These are phyloP conservation scores for Astrocystis sublimbata DNA, from an alignment of 495 filamentous ascomycete genomes.

Conservation along the genomic window DNA sequence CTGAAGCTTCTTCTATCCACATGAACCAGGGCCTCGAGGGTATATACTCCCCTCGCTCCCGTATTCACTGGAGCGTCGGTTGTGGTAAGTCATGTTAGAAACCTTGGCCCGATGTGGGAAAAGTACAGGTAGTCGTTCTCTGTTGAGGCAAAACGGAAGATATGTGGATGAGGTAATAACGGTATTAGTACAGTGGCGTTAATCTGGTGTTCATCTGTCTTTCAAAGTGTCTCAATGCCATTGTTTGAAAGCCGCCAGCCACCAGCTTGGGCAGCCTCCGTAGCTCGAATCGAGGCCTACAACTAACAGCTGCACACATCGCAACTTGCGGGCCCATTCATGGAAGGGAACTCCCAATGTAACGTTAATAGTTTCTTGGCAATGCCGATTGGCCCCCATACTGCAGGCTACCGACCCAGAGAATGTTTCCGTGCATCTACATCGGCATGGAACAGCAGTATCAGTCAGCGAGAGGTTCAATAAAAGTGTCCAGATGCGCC, in stretches of 20 bases:
- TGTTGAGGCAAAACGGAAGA: neutral
- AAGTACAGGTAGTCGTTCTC: neutral
- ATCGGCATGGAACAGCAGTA: conserved; percentile 3
- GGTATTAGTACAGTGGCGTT: neutral
- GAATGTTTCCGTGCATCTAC: conserved; percentile 11
- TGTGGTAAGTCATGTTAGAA: neutral
- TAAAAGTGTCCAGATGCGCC: neutral
- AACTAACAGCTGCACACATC: neutral
- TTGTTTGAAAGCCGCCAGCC: neutral
- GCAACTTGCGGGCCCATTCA: conserved; percentile 3
- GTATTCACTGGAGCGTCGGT: neutral
- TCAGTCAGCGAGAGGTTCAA: neutral
- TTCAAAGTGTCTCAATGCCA: neutral
- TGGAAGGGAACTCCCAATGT: neutral
- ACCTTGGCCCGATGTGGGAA: neutral
- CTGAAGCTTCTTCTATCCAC: conserved; percentile 3
- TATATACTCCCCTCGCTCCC: too few species aligned
- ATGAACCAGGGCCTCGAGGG: conserved; percentile 6
- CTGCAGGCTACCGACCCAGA: conserved; percentile 9
- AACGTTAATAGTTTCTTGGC: conserved; percentile 2
- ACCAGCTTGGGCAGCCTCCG: conserved; percentile 1
- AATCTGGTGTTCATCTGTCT: neutral
- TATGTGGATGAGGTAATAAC: neutral
- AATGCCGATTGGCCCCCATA: neutral
- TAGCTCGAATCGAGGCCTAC: conserved; percentile 1